Evolutionary conservation across 1,139 yeast species (phyloP), one percentile per base, ranked within the genome.

Genomic region (Yamadazyma sp.): DNA sequence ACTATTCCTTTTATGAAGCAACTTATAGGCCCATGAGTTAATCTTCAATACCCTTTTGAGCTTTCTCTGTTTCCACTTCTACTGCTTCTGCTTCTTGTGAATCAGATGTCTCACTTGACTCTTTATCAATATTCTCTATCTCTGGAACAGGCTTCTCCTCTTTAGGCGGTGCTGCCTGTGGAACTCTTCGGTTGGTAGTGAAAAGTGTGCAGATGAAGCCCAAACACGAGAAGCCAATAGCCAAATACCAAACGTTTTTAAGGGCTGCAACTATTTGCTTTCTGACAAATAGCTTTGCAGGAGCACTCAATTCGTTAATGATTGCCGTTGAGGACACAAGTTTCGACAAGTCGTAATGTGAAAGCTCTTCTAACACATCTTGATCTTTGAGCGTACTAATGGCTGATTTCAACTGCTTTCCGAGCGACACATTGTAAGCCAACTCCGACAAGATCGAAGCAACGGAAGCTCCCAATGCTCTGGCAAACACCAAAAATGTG

Each of bases 381-480:
- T 51, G 41, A 3, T 57, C 45, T 3, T 47, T 39, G 1, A 36
- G 37, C n/a, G n/a, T n/a, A 5, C 64, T 34, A 5, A 58, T 57
- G 22, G n/a, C 35, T 31, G 17, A 49, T 41, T 3, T 43, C 15
- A 45, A 35, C 2, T 25, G 29, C 25, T 57, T 57, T 12, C 47
- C 45, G 30, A 64, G 54, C 0, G 69, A 45, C 0, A 67, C 37
- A 10, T 59, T 50, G 48, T 65, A 67, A 6, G 59, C 61, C 1
- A 67, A 57, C 40, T 66, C 67, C 13, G 67, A 61, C 39, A 69
- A 52, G 32, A 58, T 57, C 8, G 64, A 54, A 10, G 64, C 56
- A 16, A 67, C 20, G 2, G 73, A 53, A 36, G 64, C 67, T 6
- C 61, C 61, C 16, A 67, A 43, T 1, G 64, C 50, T 47, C 73